Base-by-base conservation (phyloP, 176 grass and related monocot species). In the Aegilops umbellulata region DNA sequence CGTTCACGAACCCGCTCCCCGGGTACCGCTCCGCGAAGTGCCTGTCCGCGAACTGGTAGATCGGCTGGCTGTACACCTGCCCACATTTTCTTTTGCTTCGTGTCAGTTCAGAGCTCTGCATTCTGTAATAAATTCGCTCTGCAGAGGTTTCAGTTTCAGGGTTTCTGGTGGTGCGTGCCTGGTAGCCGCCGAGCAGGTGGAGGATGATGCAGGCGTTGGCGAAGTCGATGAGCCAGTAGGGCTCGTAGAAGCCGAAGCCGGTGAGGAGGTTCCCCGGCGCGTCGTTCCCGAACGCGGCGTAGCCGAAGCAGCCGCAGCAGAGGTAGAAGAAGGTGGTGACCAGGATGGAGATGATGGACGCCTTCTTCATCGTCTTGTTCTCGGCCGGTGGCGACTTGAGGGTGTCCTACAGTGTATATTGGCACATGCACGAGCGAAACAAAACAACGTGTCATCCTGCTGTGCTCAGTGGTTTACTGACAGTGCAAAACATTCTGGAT, bases 291-390 rank as follows among this genome's bases (percentile, higher is more conserved):
- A 94, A 96, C 74, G 91, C 91, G 3, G 94, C 89, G n/a, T 94
- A 96, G 79, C 94, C 94, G 32, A 94, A 96, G 87, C 91, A 96
- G n/a, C 89, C 94, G 47, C 94, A 96, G 77, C 91, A 94, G 65
- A 96, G 88, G 85, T 96, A 96, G 89, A 96, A 97, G 90, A 92
- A 97, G 3, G 92, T 94, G 17, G 92, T 97, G 68, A 94, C 75
- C 9, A 94, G 58, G 78, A 97, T 90, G 4, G 92, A 90, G 69
- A 90, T 82, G 41, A 79, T 83, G 1, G 92, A 90, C 5, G 92
- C 89, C 80, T 86, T 94, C 94, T 92, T 97, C 91, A 97, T 94
- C 8, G 92, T 97, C 78, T 92, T 89, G 75, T 94, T 97, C 85
- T 97, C 94, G 0, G 94, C 82, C 0, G 94, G 94, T 4, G 92